Base-by-base conservation (phyloP, 768 basidiomycete species). In the Naematelia encephala region DNA sequence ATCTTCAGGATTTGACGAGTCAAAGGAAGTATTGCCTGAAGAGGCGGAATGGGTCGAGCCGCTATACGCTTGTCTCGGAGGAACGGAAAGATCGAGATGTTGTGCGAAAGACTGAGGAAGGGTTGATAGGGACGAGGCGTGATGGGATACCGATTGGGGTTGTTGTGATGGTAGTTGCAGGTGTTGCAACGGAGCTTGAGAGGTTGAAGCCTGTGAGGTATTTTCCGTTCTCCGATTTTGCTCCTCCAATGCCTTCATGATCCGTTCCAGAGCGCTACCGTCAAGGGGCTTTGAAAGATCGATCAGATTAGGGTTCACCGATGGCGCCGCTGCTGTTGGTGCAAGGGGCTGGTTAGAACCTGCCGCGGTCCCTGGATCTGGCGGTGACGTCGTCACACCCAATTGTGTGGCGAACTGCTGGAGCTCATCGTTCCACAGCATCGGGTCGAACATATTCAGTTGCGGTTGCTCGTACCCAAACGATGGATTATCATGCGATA, bases 241-340 rank as follows among this genome's bases (percentile, higher is more conserved):
- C 25, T 51, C n/a, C 42, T 66, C 56, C 42, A 73, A 51, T 19
- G 68, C 68, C 27, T 54, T 52, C 29, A 73, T 53, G 43, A 73
- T 73, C 30, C 64, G 64, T 13, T 63, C 59, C 12, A 73, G 45
- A 34, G 64, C 66, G 26, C 47, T 57, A 11, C 68, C 57, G 55
- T 73, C 58, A 27, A 73, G 63, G 1, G 71, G 71, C 53, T 73
- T 69, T 2, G 66, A 68, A 0, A 73, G 57, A 44, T 73, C 71
- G 28, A 73, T 69, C 8, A 73, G 28, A 46, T 73, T 57, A 5
- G 67, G 64, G 49, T 64, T 64, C 25, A 4, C 1, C 1, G 44
- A 13, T 29, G 16, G 27, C 5, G 50, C 3, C 5, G 13, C 27
- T 8, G 5, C 19, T n/a, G 30, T 28, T 11, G 30, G 30, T 39